Evolutionary conservation across 768 basidiomycete species (phyloP).

Genomic region (Kwoniella mangroviensis): DNA sequence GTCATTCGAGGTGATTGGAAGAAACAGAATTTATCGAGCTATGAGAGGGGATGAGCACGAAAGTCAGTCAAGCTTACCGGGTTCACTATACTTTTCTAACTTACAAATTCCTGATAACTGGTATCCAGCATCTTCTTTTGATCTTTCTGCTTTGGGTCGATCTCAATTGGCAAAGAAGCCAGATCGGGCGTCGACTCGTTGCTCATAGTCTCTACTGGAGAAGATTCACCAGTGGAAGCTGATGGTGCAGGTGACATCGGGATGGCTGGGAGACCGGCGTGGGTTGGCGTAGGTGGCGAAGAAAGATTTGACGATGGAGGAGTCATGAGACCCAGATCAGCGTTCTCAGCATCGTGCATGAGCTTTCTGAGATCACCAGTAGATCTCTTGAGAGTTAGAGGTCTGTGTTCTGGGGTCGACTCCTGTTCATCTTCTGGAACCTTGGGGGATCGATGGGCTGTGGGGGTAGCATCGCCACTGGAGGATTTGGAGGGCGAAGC

Average conservation of each 20-base stretch:
- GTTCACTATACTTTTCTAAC: slow-evolving; percentile 21
- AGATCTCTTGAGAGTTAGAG: slow-evolving; percentile 40
- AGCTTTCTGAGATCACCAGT: slow-evolving; percentile 43
- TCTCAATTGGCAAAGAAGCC: slow-evolving; percentile 31
- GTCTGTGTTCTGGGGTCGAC: slow-evolving; percentile 26
- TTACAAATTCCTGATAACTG: slow-evolving; percentile 55
- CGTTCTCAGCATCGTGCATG: slow-evolving; percentile 26
- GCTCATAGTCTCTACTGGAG: slow-evolving; percentile 40
- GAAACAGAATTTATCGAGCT: slow-evolving; percentile 57
- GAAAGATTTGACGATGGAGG: slow-evolving; percentile 52
- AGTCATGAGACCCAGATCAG: slow-evolving; percentile 40
- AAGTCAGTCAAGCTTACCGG: background rate
- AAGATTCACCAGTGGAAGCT: slow-evolving; percentile 47
- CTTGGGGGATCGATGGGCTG: slow-evolving; percentile 37
- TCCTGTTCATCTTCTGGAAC: slow-evolving; percentile 13
- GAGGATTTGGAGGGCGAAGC: slow-evolving; percentile 7
- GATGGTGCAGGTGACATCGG: slow-evolving; percentile 46
- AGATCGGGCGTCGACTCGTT: slow-evolving; percentile 38
- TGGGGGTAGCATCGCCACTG: slow-evolving; percentile 46
- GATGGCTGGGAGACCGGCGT: slow-evolving; percentile 22
- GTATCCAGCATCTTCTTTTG: slow-evolving; percentile 34
- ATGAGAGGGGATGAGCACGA: background rate
- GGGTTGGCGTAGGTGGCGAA: slow-evolving; percentile 49
- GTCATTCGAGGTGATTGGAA: slow-evolving; percentile 52
- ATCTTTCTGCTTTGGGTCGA: slow-evolving; percentile 43